Conservation (phyloP, 805 yeast species). For the Diddensiella caesifluorescens region DNA sequence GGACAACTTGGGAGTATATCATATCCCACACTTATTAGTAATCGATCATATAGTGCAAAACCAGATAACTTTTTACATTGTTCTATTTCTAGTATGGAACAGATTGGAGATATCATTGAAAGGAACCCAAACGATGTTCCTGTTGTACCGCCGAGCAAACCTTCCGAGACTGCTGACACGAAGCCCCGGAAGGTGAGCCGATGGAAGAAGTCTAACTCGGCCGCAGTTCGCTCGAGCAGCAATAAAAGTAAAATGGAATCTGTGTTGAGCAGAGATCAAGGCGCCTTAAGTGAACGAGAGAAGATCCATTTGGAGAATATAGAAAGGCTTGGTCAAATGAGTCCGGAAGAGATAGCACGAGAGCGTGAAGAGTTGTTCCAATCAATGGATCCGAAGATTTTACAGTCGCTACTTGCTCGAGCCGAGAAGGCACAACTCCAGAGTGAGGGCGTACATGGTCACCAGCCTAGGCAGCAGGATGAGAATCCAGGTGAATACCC, state of each 20-base stretch:
- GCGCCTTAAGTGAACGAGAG: slow-evolving; percentile 54
- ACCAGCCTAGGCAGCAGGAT: slow-evolving; percentile 10
- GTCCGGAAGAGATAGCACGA: slow-evolving; percentile 54
- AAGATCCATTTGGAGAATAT: slow-evolving; percentile 74
- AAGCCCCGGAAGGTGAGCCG: too few species aligned
- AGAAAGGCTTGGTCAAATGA: slow-evolving; percentile 54
- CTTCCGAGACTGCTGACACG: too few species aligned
- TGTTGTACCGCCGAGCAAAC: slow-evolving; percentile 13
- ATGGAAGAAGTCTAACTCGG: too few species aligned
- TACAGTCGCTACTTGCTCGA: slow-evolving; percentile 41
- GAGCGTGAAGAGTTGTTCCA: slow-evolving; percentile 64
- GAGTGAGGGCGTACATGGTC: neutral
- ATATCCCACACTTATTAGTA: too few species aligned
- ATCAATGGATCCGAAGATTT: slow-evolving; percentile 62
- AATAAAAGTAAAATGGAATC: too few species aligned
- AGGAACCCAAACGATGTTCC: slow-evolving; percentile 14
- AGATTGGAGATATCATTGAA: slow-evolving; percentile 66
- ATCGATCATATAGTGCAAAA: too few species aligned
- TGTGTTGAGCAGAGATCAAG: slow-evolving; percentile 4
- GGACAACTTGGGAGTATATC: too few species aligned
- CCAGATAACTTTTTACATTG: too few species aligned
- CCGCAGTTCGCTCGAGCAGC: too few species aligned
- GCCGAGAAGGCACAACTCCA: slow-evolving; percentile 40
- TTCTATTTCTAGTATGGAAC: too few species aligned
- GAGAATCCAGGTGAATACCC: slow-evolving; percentile 35